phyloP scores from a whole-genome alignment of 768 basidiomycete genomes.

The Sarcodon sp. region DNA sequence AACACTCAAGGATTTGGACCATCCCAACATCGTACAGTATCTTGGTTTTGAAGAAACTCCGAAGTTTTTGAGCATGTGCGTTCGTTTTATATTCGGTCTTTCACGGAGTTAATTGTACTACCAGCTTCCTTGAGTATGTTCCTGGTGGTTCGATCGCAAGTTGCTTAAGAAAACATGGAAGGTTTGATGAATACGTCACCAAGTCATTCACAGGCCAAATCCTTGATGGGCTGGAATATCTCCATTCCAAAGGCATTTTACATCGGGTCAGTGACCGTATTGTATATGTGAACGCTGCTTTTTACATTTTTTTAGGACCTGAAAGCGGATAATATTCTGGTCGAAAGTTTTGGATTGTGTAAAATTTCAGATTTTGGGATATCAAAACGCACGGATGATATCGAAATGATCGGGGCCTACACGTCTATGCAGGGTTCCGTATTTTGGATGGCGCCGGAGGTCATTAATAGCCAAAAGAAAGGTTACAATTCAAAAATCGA shows the following conservation, averaged over 20 bases:
- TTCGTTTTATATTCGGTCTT: constrained; percentile 8
- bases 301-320: constrained; percentile 48
- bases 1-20: constrained; percentile 91
- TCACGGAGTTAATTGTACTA: constrained; percentile 1
- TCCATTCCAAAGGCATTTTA: constrained; percentile 84
- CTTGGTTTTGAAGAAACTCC: constrained; percentile 90
- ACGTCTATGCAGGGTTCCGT: constrained; percentile 97
- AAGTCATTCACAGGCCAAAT: constrained; percentile 92
- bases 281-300: background rate
- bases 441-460: constrained; percentile 99
- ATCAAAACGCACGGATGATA: constrained; percentile 88
- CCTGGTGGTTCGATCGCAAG: constrained; percentile 93
- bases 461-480: constrained; percentile 74
- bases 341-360: constrained; percentile 83
- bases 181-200: constrained; percentile 85
- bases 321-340: constrained; percentile 97
- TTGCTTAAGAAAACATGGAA: constrained; percentile 82
- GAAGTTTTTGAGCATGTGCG: constrained; percentile 84
- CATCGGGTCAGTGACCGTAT: constrained; percentile 53
- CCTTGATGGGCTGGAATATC: constrained; percentile 80
- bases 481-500: constrained; percentile 97
- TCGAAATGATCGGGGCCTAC: constrained; percentile 67
- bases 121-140: constrained; percentile 95
- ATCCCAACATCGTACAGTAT: constrained; percentile 95
- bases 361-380: constrained; percentile 99